These are phyloP conservation scores for Peronospora belbahrii DNA, from an alignment of 352 stramenopile genomes.

Conservation along the genomic window DNA sequence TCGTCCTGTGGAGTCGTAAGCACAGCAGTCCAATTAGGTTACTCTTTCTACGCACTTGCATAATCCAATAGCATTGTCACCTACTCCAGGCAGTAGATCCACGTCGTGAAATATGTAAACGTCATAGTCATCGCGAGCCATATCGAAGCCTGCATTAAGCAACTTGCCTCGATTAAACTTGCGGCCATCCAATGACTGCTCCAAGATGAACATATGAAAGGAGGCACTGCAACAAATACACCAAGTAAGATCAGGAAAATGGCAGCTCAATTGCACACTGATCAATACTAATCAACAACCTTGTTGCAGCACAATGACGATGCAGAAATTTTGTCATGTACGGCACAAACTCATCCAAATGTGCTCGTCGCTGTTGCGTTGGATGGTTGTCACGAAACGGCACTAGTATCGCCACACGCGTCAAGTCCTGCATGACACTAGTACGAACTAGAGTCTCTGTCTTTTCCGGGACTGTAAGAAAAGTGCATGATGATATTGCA, in stretches of 20 bases:
- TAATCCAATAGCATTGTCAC: background rate
- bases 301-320: slow-evolving; percentile 18
- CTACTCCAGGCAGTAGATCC: slow-evolving; percentile 84
- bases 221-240: slow-evolving; percentile 20
- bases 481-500: background rate
- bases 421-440: slow-evolving; percentile 12
- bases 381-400: slow-evolving; percentile 89
- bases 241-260: background rate
- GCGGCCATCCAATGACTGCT: slow-evolving; percentile 88
- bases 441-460: background rate
- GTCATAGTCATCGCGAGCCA: slow-evolving; percentile 73
- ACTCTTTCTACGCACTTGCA: background rate
- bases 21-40: background rate
- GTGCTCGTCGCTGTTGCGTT: slow-evolving; percentile 79
- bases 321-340: slow-evolving; percentile 87
- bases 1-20: slow-evolving; percentile 34
- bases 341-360: slow-evolving; percentile 87
- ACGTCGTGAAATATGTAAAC: slow-evolving; percentile 95
- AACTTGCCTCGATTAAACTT: slow-evolving; percentile 98
- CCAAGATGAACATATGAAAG: slow-evolving; percentile 92
- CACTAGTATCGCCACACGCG: slow-evolving; percentile 84
- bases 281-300: background rate
- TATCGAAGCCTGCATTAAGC: slow-evolving; percentile 93
- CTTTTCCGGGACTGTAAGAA: slow-evolving; percentile 4
- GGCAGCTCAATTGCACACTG: background rate